Base-by-base conservation (phyloP, 306 rosid genomes). In the Acacia acuminata region DNA sequence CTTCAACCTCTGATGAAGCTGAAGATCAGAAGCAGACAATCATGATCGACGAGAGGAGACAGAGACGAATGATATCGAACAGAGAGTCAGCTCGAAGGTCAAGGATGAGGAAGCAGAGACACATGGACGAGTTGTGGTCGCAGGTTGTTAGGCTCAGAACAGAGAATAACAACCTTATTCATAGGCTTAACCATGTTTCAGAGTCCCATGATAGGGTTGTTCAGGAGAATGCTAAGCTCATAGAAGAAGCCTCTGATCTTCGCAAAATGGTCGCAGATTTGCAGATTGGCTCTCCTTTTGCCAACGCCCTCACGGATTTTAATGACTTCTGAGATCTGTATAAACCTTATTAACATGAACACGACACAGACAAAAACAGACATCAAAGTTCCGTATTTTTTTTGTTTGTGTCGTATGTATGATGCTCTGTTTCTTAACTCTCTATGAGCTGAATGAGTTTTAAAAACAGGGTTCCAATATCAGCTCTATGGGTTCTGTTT, bases 21-120 rank as follows among this genome's bases (percentile, higher is more conserved):
- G 98, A 94, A 40, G 98, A 51, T 16, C 56, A 92, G 12, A 90
- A 88, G 13, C 92, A 87, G 36, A 77, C 83, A 65, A 79, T 73
- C 71, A 75, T 90, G 82, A 84, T 94, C 76, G 93, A 94, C 1
- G 93, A 92, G n/a, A 84, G 98, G 87, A 91, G 87, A 73, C 94
- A 88, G 79, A 32, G 97, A 60, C 51, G 98, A 65, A 94, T 94
- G 98, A 92, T 94, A 80, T 94, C 98, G 0, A 94, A 94, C 81
- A 58, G 98, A 77, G 98, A 94, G 84, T 94, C 98, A 0, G 98
- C 98, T 3, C 77, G 98, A 30, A 82, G 98, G 60, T 94, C 98
- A 4, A 69, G 98, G 86, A 94, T 94, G 97, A 84, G 98, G 88
- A 94, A 94, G 70, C 98, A 94, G 68, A 92, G 84, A 44, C 98